Evolutionary conservation across 352 stramenopile genomes (phyloP), one percentile per base, ranked within the genome.

Genomic region (Sclerospora graminicola): DNA sequence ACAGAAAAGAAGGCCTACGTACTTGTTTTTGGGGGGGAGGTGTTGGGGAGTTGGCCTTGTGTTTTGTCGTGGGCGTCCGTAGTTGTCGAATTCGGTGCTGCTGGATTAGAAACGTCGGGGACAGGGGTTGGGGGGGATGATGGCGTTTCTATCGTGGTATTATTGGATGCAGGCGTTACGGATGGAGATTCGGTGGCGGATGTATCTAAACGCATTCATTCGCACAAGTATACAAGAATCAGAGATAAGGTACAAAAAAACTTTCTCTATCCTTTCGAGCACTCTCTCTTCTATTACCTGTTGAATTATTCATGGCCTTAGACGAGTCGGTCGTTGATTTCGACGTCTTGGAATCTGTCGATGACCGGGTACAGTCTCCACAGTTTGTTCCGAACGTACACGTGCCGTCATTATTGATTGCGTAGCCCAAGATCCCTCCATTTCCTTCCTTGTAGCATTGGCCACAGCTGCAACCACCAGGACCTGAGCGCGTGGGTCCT

Each of bases 381-480:
- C 60, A 70, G 48, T 70, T 18, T 18, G 52, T 63, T 27, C 58
- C 58, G 34, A 41, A 69, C 15, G 41, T 41, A 45, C 61, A 71
- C 0, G 49, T 55, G 30, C 51, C 53, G 43, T 71, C 61, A 1
- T 4, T 45, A 11, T 36, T 60, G 19, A 68, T 41, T 11, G 48
- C 54, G 15, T 66, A 78, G 31, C 53, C 59, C 10, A 63, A 23
- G 24, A 75, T 26, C 4, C 5, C 38, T 16, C 51, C 59, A 32
- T 57, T 47, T 6, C 41, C 42, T 27, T 58, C 15, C 11, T 18
- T 4, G 33, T 74, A 81, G 53, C 68, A 81, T 34, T 69, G 41
- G 10, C 57, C 55, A 46, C 67, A 80, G 16, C 52, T 57, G 51
- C 67, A 80, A 23, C 41, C 37, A 26, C 34, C 43, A 6, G 33